Conservation (phyloP, 257 asterid species). For the Nicotiana undulata region DNA sequence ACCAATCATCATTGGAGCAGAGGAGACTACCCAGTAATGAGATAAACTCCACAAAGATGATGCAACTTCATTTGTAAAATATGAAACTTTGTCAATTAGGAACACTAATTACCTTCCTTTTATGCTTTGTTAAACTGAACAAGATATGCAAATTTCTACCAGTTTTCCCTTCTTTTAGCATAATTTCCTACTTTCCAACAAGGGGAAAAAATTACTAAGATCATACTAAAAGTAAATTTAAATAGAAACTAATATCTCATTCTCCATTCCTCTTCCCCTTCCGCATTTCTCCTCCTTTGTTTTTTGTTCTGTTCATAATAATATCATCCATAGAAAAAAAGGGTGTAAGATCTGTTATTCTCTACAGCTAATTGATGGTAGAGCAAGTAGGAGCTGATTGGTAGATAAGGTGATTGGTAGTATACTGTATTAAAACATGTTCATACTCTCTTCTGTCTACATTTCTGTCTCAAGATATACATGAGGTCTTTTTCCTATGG, state of each 20-base stretch:
- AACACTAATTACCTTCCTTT: too few species aligned
- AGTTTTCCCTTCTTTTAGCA: too few species aligned
- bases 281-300: neutral
- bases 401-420: neutral
- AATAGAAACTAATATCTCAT: neutral
- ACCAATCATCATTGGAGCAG: constrained; percentile 78
- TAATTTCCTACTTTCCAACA: too few species aligned
- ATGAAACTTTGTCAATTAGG: too few species aligned
- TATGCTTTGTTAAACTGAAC: too few species aligned
- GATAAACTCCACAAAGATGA: too few species aligned
- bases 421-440: neutral
- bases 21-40: constrained; percentile 42
- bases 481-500: neutral
- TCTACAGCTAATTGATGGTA: neutral
- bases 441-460: neutral
- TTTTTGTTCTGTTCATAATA: neutral
- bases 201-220: too few species aligned
- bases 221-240: too few species aligned
- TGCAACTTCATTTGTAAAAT: too few species aligned
- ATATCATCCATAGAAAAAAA: neutral
- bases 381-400: neutral
- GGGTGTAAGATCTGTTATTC: neutral
- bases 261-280: neutral
- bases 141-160: too few species aligned
- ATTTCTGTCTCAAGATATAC: neutral